Evolutionary conservation across 805 yeast genomes (phyloP).

Genomic region (Lachancea sp.): DNA sequence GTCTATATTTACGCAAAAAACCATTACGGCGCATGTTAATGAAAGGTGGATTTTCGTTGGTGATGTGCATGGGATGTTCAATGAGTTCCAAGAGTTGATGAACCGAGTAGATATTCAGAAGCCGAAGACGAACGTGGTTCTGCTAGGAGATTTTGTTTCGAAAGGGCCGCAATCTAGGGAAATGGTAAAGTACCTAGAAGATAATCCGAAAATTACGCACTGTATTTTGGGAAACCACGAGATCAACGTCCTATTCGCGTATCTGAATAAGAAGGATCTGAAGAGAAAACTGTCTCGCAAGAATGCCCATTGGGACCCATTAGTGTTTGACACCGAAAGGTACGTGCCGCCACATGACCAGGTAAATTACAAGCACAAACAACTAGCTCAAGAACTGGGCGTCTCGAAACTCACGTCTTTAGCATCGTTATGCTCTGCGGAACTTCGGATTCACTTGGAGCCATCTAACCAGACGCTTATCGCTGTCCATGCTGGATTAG

Average conservation of each 20-base stretch:
- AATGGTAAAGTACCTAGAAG: slow-evolving; percentile 60
- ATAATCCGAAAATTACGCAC: slow-evolving; percentile 42
- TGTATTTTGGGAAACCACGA: slow-evolving; percentile 92
- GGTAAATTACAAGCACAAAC: slow-evolving; percentile 17
- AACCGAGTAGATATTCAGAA: slow-evolving; percentile 40
- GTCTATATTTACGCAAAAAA: slow-evolving; percentile 2
- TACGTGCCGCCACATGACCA: slow-evolving; percentile 16
- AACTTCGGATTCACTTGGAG: slow-evolving; percentile 16
- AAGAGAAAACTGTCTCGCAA: slow-evolving; percentile 29
- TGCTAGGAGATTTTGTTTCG: slow-evolving; percentile 79
- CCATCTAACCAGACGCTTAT: slow-evolving; percentile 18
- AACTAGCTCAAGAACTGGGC: slow-evolving; percentile 22
- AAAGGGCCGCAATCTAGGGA: slow-evolving; percentile 75
- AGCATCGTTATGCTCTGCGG: slow-evolving; percentile 20
- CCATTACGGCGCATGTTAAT: neutral
- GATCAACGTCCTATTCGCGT: slow-evolving; percentile 51
- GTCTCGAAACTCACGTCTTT: slow-evolving; percentile 13
- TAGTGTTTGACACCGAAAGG: slow-evolving; percentile 16
- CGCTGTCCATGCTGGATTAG: slow-evolving; percentile 80
- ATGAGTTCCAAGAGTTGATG: slow-evolving; percentile 49
- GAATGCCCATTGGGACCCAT: slow-evolving; percentile 12
- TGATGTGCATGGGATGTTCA: slow-evolving; percentile 78
- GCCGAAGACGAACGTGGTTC: slow-evolving; percentile 33
- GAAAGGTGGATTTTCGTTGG: slow-evolving; percentile 64
- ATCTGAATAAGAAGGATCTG: slow-evolving; percentile 42